Base-by-base conservation (phyloP, 83 land plant genomes). In the Diphasiastrum complanatum region DNA sequence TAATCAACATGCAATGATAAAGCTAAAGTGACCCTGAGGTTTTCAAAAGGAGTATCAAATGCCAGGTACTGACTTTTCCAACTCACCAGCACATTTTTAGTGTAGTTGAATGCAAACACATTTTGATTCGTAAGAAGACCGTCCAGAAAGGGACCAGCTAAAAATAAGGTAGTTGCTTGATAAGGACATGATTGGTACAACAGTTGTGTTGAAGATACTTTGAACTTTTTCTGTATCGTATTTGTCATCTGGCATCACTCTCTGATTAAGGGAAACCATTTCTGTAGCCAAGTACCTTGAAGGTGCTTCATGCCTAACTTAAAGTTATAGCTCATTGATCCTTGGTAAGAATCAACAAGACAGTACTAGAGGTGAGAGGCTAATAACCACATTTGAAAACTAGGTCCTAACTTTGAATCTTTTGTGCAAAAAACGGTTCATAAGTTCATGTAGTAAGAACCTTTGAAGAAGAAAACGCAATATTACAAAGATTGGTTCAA, bases 201-300 rank as follows among this genome's bases (percentile, higher is more conserved):
- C 8, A 93, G 89, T 54, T 93, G 99, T 38, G 99, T 93, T 55
- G 99, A 93, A 28, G 96, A 85, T 23, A 93, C 96, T 63, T 93
- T 93, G 70, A 85, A 93, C 68, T 74, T 82, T 64, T 93, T 93
- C 69, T 93, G 99, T 43, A 93, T 93, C 28, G 96, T 85, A 73
- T 93, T 93, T 2, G 99, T 93, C 99, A 93, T 93, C 96, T 93
- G 64, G 65, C 35, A 30, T 24, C 2, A 49, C n/a, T n/a, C n/a
- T n/a, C n/a, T n/a, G n/a, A n/a, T n/a, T n/a, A n/a, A n/a, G n/a
- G n/a, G n/a, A n/a, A n/a, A n/a, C n/a, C n/a, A n/a, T n/a, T n/a
- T n/a, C n/a, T n/a, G n/a, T n/a, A n/a, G n/a, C n/a, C n/a, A n/a
- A n/a, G n/a, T n/a, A n/a, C n/a, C n/a, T n/a, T n/a, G n/a, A n/a